Conservation (phyloP, 805 yeast genomes). For the Saccharomyces jurei region DNA sequence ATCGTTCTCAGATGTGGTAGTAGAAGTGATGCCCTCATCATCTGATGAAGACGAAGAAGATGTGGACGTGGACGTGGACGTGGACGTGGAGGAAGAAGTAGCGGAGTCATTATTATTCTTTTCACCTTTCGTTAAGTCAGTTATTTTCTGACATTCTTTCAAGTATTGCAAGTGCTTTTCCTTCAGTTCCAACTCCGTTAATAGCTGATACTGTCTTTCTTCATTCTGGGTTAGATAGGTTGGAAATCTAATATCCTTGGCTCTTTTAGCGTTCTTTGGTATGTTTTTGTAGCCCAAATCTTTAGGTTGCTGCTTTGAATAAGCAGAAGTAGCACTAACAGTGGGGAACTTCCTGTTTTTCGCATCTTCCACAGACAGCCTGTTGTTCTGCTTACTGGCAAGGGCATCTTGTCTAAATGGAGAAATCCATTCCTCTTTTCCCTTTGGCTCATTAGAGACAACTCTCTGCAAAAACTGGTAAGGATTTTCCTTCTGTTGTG, state of each 20-base stretch:
- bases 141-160: constrained; percentile 18
- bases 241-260: constrained; percentile 29
- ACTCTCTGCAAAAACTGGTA: not conserved
- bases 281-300: constrained; percentile 23
- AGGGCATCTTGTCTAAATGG: constrained; percentile 6
- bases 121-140: not conserved
- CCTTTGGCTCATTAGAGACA: not conserved
- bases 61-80: not conserved
- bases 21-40: not conserved
- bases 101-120: not conserved
- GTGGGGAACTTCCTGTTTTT: constrained; percentile 20
- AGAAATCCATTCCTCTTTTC: constrained; percentile 1
- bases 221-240: constrained; percentile 21
- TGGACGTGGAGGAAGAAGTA: not conserved
- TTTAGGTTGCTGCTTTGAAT: constrained; percentile 12
- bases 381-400: not conserved
- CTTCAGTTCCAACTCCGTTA: constrained; percentile 16
- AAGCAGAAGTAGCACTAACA: constrained; percentile 21
- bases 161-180: constrained; percentile 18
- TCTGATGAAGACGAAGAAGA: not conserved
- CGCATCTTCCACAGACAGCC: not conserved
- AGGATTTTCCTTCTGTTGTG: not conserved
- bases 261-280: constrained; percentile 13
- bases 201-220: constrained; percentile 16
- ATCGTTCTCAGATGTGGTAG: not conserved